Percentiles rank a stretch among this genome's conserved stretches.
These are phyloP conservation scores for Geranium incanum DNA, from an alignment of 441 rosid genomes.

Conservation along the genomic window DNA sequence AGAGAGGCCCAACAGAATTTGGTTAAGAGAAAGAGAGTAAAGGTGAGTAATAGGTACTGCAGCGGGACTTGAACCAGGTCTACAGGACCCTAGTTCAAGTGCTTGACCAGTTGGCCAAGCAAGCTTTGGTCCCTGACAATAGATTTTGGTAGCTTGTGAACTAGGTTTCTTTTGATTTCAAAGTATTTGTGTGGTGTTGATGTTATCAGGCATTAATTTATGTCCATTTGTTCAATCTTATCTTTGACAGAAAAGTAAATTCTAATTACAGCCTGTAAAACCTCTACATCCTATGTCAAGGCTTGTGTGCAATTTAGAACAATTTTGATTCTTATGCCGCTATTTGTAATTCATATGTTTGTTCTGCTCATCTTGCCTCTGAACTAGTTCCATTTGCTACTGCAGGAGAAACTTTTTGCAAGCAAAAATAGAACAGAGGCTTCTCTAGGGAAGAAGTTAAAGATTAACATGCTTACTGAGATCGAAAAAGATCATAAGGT, in stretches of 20 bases:
- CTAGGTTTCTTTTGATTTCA: neutral
- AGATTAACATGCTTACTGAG: conserved; percentile 92
- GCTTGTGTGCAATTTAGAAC: neutral
- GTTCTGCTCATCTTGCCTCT: conserved; percentile 5
- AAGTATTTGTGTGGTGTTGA: neutral
- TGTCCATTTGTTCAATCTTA: neutral
- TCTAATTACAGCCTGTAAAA: neutral
- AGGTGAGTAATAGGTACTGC: too few relatives aligned
- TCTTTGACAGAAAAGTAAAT: neutral
- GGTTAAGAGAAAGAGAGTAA: too few relatives aligned
- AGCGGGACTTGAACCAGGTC: too few relatives aligned
- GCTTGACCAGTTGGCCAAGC: too few relatives aligned
- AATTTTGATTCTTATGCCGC: neutral
- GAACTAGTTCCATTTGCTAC: conserved; percentile 16
- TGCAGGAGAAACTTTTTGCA: conserved; percentile 82
- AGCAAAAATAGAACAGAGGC: conserved; percentile 84
- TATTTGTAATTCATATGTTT: neutral
- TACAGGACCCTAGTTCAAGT: too few relatives aligned
- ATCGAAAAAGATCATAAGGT: conserved; percentile 96
- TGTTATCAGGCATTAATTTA: neutral
- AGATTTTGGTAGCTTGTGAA: neutral
- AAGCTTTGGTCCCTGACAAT: neutral
- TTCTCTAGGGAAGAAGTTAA: conserved; percentile 81
- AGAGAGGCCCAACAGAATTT: too few relatives aligned
- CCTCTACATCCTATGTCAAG: neutral